Evolutionary conservation across 176 grass and related monocot species (phyloP), one percentile per base, ranked within the genome.

Genomic region (Dendrocalamus sinicus): DNA sequence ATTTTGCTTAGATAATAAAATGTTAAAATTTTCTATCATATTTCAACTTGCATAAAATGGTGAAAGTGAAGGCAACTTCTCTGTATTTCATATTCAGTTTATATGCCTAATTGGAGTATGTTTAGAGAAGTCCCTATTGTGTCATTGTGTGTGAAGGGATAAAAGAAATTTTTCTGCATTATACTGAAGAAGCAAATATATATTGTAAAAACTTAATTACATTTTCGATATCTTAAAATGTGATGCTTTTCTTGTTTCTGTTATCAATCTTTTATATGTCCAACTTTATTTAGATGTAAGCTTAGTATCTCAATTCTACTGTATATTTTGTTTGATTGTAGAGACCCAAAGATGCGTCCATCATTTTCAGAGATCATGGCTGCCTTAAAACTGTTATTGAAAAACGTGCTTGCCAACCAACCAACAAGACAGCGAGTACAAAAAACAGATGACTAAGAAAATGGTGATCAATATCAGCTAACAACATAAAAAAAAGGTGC

Each of bases 361-460:
- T 94, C 97, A 76, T 99, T 99, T 94, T 76, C 90, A 58, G 97
- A 96, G 35, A 99, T 99, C 41, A 94, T 99, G 97, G 85, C 72
- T 79, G 11, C 76, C 61, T 90, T 99, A 57, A 99, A 92, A 81
- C 92, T 72, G 5, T 82, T 96, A 79, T 71, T 94, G 78, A 99
- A 94, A 88, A 85, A 84, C 10, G 78, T 86, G 40, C 68, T 85
- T 86, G 86, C 72, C 75, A 88, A 74, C 69, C 88, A 92, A 83
- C 82, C 86, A 65, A 77, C 82, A 39, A 94, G 86, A 79, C 92
- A 81, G 84, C 85, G 90, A 75, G 76, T 53, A 53, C 78, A 82
- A 44, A 81, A 85, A 85, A 67, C 62, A 32, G 78, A 91, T 48
- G 89, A 82, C 67, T 85, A 79, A 82, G 82, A 80, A 61, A 86